Conservation (phyloP, 495 filamentous ascomycete species). For the Lepraria neglecta region DNA sequence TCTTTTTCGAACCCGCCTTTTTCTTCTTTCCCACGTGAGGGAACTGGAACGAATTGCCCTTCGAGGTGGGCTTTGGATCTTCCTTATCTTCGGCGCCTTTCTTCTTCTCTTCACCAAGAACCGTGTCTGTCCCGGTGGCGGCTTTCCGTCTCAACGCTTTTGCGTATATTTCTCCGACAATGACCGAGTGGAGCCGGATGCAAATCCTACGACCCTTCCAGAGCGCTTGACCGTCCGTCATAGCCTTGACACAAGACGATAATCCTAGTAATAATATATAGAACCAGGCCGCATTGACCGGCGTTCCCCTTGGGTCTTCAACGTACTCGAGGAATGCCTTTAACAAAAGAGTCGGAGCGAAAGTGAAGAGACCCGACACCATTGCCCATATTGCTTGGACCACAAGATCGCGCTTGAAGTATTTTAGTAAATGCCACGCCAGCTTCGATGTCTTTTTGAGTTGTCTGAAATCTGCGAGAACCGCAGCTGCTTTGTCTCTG, state of each 20-base stretch:
- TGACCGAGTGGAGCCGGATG: conserved; percentile 85
- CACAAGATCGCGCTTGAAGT: conserved; percentile 72
- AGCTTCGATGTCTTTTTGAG: conserved; percentile 76
- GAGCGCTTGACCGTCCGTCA: conserved; percentile 80
- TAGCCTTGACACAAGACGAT: conserved; percentile 67
- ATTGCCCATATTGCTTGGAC: conserved; percentile 75
- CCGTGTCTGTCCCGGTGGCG: conserved; percentile 63
- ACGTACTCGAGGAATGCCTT: conserved; percentile 90
- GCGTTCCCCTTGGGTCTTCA: conserved; percentile 70
- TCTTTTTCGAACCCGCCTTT: conserved; percentile 38
- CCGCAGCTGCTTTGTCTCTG: conserved; percentile 74
- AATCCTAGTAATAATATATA: conserved; percentile 86
- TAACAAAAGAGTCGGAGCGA: conserved; percentile 84
- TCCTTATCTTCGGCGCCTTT: conserved; percentile 34
- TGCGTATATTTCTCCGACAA: conserved; percentile 95
- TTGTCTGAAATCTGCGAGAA: conserved; percentile 78
- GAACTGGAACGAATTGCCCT: not conserved
- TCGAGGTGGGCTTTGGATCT: not conserved
- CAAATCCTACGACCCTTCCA: conserved; percentile 92
- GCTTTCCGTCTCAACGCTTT: conserved; percentile 93
- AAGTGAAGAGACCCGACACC: conserved; percentile 72
- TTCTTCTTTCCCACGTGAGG: conserved; percentile 53
- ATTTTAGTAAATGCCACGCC: conserved; percentile 71
- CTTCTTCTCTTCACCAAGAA: conserved; percentile 51
- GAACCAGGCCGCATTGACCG: conserved; percentile 89